phyloP scores from a whole-genome alignment of 805 yeast species.

The Huiozyma sinensis region DNA sequence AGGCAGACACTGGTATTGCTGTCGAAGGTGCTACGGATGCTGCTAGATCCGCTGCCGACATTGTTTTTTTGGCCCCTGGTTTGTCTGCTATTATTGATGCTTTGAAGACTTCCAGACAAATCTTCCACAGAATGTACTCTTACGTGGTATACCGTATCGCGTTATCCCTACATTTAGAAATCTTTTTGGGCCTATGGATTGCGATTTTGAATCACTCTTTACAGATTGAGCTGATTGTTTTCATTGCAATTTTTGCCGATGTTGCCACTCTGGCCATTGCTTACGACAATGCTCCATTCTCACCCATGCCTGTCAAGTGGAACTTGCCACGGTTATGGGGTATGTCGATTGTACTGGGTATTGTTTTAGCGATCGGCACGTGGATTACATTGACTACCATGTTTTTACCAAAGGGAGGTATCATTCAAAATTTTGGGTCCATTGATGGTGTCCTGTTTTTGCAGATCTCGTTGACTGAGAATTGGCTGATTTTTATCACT shows the following conservation, averaged over 20 bases:
- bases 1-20: conserved; percentile 94
- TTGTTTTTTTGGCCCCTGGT: conserved; percentile 93
- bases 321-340: conserved; percentile 96
- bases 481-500: conserved; percentile 94
- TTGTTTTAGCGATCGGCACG: conserved; percentile 78
- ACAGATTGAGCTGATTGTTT: conserved; percentile 84
- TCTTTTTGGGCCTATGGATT: conserved; percentile 94
- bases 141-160: conserved; percentile 98
- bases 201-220: conserved; percentile 82
- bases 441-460: conserved; percentile 87
- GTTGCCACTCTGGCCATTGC: conserved; percentile 96
- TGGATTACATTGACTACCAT: conserved; percentile 93
- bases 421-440: conserved; percentile 91
- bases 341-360: conserved; percentile 82
- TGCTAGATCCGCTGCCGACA: conserved; percentile 94
- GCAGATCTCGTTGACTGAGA: conserved; percentile 90
- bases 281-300: conserved; percentile 94
- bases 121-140: conserved; percentile 98
- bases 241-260: conserved; percentile 95
- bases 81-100: conserved; percentile 91
- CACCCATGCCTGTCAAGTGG: conserved; percentile 91
- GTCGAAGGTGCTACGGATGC: conserved; percentile 98
- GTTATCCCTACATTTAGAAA: conserved; percentile 85
- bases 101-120: conserved; percentile 88
- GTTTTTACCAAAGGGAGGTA: conserved; percentile 87